Evolutionary conservation across 225 moss, liverwort and hornwort species (phyloP).

Genomic region (Straminergon stramineum): DNA sequence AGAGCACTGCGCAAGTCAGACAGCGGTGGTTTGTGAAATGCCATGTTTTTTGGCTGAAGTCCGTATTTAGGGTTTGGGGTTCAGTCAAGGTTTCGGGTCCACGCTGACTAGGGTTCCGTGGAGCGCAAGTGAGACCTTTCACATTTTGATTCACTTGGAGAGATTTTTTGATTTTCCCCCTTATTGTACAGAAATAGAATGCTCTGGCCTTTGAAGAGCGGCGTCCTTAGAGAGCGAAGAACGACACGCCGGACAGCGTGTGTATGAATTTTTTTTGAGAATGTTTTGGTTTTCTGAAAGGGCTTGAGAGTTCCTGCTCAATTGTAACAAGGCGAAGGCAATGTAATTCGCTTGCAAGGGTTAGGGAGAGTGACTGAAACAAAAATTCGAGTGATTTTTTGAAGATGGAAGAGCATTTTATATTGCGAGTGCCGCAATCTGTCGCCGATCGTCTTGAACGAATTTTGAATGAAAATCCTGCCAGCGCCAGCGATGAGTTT

Average conservation of each 20-base stretch:
- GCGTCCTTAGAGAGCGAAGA: not conserved
- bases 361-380: not conserved
- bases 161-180: not conserved
- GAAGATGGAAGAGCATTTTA: conserved; percentile 92
- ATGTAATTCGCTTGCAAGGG: not conserved
- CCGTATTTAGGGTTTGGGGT: not conserved
- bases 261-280: not conserved
- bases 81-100: not conserved
- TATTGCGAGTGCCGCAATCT: conserved; percentile 75
- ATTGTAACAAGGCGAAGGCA: not conserved
- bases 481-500: conserved; percentile 30
- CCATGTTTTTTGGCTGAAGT: not conserved
- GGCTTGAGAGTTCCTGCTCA: not conserved
- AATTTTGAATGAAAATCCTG: conserved; percentile 67
- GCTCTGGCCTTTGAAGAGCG: not conserved
- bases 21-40: not conserved
- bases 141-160: not conserved
- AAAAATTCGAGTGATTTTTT: not conserved
- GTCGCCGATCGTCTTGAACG: conserved; percentile 85
- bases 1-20: not conserved
- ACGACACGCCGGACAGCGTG: not conserved
- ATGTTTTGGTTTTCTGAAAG: not conserved
- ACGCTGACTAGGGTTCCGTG: conserved; percentile 9
- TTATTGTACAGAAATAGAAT: not conserved
- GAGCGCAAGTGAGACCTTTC: not conserved